These are phyloP conservation scores for Fusarium sp. DNA, from an alignment of 2,329 filamentous ascomycete species.

Conservation along the genomic window DNA sequence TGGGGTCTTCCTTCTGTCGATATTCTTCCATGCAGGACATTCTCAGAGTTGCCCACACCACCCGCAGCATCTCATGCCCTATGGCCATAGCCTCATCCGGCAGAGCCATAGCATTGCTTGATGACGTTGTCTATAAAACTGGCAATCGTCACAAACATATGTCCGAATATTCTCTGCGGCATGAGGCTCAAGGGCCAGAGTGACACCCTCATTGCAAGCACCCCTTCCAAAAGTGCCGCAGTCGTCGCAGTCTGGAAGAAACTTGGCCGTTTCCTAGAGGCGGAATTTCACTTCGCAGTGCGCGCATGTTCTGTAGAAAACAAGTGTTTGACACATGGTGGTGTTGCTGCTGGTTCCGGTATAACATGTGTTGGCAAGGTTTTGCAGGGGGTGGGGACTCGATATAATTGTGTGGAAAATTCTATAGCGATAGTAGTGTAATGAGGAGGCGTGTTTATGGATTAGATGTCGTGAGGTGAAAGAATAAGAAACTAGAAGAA, in stretches of 20 bases:
- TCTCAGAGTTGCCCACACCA: background rate
- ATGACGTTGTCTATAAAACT: constrained; percentile 14
- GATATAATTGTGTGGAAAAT: background rate
- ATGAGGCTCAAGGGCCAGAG: constrained; percentile 31
- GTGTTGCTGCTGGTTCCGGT: background rate
- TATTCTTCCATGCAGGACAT: background rate
- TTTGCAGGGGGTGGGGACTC: background rate
- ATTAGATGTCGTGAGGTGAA: background rate
- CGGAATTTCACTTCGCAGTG: constrained; percentile 33
- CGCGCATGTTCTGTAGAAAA: constrained; percentile 37
- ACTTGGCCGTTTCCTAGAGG: constrained; percentile 39
- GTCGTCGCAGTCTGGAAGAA: constrained; percentile 40
- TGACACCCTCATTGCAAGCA: constrained; percentile 36
- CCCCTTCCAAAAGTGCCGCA: constrained; percentile 35
- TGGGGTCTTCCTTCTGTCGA: background rate
- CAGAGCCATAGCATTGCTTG: constrained; percentile 29
- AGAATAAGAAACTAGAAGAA: background rate
- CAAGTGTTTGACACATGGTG: constrained; percentile 35
- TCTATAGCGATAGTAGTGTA: background rate
- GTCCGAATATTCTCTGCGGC: constrained; percentile 23
- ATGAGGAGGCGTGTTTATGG: background rate
- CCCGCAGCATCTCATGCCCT: constrained; percentile 1
- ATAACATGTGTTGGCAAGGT: background rate
- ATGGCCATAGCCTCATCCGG: constrained; percentile 18
- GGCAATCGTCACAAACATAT: constrained; percentile 31